phyloP scores from a whole-genome alignment of 306 rosid species.

The Rubus idaeus region DNA sequence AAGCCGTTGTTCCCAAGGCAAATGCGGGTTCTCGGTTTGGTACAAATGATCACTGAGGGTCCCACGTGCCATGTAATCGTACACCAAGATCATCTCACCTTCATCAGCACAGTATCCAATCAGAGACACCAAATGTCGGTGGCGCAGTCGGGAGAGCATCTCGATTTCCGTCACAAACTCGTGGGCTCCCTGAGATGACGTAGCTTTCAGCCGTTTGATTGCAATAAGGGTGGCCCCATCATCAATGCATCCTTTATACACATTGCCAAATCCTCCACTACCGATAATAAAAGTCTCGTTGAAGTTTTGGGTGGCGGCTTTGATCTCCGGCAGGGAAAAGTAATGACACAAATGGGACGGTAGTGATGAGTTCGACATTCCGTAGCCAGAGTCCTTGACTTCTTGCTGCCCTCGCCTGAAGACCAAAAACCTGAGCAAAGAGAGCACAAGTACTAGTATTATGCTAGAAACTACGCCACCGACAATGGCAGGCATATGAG shows the following conservation, averaged over 20 bases:
- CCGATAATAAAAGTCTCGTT: conserved; percentile 11
- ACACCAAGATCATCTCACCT: conserved; percentile 34
- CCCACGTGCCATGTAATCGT: conserved; percentile 21
- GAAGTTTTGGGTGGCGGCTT: conserved; percentile 37
- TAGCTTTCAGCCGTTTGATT: conserved; percentile 31
- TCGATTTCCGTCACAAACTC: conserved; percentile 29
- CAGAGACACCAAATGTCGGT: conserved; percentile 23
- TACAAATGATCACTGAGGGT: conserved; percentile 17
- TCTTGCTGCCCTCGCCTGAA: not conserved
- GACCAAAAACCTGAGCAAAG: conserved; percentile 10
- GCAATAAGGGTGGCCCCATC: conserved; percentile 9
- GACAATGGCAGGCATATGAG: not conserved
- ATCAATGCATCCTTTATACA: conserved; percentile 16
- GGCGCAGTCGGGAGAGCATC: conserved; percentile 21
- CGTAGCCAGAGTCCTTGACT: not conserved
- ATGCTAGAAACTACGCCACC: not conserved
- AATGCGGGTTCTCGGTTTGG: not conserved
- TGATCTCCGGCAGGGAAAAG: conserved; percentile 34
- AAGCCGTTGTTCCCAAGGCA: conserved; percentile 15
- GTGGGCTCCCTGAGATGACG: conserved; percentile 17
- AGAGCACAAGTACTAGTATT: not conserved
- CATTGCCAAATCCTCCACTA: conserved; percentile 25
- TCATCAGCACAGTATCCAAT: conserved; percentile 18
- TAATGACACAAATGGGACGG: conserved; percentile 7
- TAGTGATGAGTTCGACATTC: not conserved